Conservation (phyloP, 495 filamentous ascomycete species). For the Xylaria longipes region DNA sequence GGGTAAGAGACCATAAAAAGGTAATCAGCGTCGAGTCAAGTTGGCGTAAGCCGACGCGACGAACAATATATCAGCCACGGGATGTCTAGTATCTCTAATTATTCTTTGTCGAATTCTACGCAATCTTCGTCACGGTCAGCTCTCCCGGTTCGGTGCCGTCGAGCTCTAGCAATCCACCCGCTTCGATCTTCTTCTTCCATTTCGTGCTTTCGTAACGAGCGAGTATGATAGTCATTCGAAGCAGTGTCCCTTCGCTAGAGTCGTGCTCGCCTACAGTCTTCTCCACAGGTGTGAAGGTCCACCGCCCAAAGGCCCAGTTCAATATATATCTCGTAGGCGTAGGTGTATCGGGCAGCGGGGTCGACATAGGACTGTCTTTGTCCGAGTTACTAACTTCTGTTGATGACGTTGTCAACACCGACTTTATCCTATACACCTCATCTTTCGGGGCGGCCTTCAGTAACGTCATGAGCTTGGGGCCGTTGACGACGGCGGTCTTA, state of each 20-base stretch:
- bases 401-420: constrained; percentile 67
- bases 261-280: constrained; percentile 51
- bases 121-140: constrained; percentile 53
- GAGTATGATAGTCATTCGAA: constrained; percentile 84
- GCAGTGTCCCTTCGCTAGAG: constrained; percentile 54
- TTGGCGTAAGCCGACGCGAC: background rate
- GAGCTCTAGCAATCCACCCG: constrained; percentile 62
- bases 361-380: constrained; percentile 44
- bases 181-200: constrained; percentile 86
- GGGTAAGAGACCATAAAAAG: background rate
- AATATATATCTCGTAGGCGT: constrained; percentile 69
- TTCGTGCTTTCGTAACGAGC: constrained; percentile 84
- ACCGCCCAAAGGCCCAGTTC: constrained; percentile 97
- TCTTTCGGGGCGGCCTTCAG: constrained; percentile 79
- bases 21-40: background rate
- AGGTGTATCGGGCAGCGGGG: constrained; percentile 18
- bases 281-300: constrained; percentile 77
- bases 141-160: constrained; percentile 47
- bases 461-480: constrained; percentile 67
- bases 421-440: constrained; percentile 95
- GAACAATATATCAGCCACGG: background rate
- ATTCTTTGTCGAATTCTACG: constrained; percentile 30
- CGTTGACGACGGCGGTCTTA: constrained; percentile 59
- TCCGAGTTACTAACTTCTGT: constrained; percentile 64
- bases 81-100: background rate